A percentile compares a stretch with the other conserved stretches of the same genome.
Conservation (phyloP, 1,284 basidiomycete genomes). For the Inonotus obliquus region DNA sequence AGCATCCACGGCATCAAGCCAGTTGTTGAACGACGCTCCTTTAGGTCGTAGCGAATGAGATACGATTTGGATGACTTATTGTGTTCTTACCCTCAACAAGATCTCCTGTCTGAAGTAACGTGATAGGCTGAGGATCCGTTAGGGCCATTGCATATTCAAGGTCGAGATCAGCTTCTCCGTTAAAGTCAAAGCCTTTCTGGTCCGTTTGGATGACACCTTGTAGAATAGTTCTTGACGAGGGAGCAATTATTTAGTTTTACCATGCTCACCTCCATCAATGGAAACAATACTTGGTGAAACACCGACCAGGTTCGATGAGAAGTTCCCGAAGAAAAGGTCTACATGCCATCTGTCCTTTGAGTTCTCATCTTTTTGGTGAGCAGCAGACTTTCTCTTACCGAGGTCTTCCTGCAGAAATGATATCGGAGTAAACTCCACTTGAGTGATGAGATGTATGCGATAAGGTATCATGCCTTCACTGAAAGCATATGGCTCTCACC, state of each 20-base stretch:
- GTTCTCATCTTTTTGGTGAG: too few relatives aligned
- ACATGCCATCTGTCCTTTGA: background rate
- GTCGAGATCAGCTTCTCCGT: conserved; percentile 54
- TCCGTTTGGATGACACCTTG: conserved; percentile 31
- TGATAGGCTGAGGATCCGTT: conserved; percentile 38
- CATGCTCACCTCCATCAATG: conserved; percentile 41
- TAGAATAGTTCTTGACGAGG: conserved; percentile 14
- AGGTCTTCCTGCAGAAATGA: conserved; percentile 41
- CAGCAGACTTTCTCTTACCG: conserved; percentile 28
- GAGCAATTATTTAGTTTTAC: background rate
- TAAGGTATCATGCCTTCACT: too few relatives aligned
- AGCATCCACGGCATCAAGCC: conserved; percentile 43
- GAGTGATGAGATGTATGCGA: background rate
- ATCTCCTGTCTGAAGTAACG: conserved; percentile 47
- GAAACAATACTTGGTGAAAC: conserved; percentile 31
- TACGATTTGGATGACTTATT: background rate
- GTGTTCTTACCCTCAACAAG: conserved; percentile 30
- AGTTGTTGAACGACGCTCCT: conserved; percentile 44
- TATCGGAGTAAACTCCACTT: conserved; percentile 49
- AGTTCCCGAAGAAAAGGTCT: conserved; percentile 28
- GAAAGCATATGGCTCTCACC: conserved; percentile 33
- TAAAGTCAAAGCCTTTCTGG: conserved; percentile 35
- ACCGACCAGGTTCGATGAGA: conserved; percentile 33
- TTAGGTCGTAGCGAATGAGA: conserved; percentile 1
- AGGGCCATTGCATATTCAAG: conserved; percentile 47